Conservation (phyloP, 1,284 basidiomycete genomes). For the Polyporus tsugae region DNA sequence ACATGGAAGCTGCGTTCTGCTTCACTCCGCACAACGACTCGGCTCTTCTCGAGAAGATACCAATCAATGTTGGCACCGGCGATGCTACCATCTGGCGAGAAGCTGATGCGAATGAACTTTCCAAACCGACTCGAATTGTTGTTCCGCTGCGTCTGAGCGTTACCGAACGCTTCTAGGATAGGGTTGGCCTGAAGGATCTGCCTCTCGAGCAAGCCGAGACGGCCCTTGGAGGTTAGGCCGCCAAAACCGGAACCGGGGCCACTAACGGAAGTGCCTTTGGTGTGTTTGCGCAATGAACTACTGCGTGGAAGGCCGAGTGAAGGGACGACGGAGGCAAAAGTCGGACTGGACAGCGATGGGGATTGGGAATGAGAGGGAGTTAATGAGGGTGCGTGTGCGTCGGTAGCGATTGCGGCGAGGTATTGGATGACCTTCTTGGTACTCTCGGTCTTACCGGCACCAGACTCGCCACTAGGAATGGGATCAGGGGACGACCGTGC, state of each 20-base stretch:
- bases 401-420: constrained; percentile 95
- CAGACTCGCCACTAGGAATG: constrained; percentile 91
- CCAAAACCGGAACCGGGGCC: constrained; percentile 48
- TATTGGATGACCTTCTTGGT: constrained; percentile 99
- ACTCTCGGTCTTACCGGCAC: constrained; percentile 99
- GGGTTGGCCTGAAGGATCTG: constrained; percentile 99
- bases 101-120: constrained; percentile 97
- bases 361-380: constrained; percentile 68
- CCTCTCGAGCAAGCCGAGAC: constrained; percentile 90
- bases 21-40: constrained; percentile 89
- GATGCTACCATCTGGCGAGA: constrained; percentile 93
- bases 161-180: constrained; percentile 97
- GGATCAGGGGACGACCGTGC: not conserved
- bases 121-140: constrained; percentile 99
- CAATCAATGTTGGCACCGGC: constrained; percentile 99
- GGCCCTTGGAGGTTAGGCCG: constrained; percentile 64
- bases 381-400: constrained; percentile 63
- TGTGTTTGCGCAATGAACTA: constrained; percentile 55
- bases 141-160: constrained; percentile 98
- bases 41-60: constrained; percentile 98
- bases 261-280: constrained; percentile 47
- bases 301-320: constrained; percentile 66
- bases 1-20: constrained; percentile 97
- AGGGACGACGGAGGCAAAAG: constrained; percentile 57
- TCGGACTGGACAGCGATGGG: constrained; percentile 55